Base-by-base conservation (phyloP, 441 rosid species). In the Populus tomentosa region DNA sequence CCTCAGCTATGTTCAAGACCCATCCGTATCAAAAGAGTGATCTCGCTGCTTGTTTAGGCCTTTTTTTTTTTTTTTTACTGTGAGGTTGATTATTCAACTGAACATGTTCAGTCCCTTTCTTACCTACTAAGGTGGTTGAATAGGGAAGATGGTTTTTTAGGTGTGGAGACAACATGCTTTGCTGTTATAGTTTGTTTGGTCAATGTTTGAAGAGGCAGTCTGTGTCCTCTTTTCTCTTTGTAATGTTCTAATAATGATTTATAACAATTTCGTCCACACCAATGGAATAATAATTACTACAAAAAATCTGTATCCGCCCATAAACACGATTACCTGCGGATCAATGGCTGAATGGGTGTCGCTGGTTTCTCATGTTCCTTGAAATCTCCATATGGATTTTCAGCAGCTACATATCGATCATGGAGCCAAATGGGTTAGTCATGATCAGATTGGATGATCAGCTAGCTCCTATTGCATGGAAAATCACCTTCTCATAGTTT, bases 1-100 rank as follows among this genome's bases (percentile, higher is more conserved):
- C 62, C 26, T 74, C 24, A 66, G 70, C 76, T 87, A 83, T 80
- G 88, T 81, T 86, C 7, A 67, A 10, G 10, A 56, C 85, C 84
- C 78, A 61, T 84, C 86, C 80, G 88, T 80, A 82, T 75, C 64
- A 65, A 46, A 74, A 80, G 33, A 73, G 61, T 59, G 72, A 69
- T 74, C 82, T 84, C 82, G 78, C 86, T 77, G 86, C 84, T 75
- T 73, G 62, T 76, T 63, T 30, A 65, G 78, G 75, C 32, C 32
- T n/a, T n/a, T n/a, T n/a, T n/a, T n/a, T 67, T 28, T 30, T 72
- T 70, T 74, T 77, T 61, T 13, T 67, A 7, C 7, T 66, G 86
- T 69, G 74, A 53, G 71, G 79, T 77, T 81, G 85, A 75, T 61
- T 72, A 72, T 38, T 81, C 83, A 80, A 78, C 73, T 21, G 21